Evolutionary conservation across 495 filamentous ascomycete genomes (phyloP).

Genomic region (Hypoxylon crocopeplum): DNA sequence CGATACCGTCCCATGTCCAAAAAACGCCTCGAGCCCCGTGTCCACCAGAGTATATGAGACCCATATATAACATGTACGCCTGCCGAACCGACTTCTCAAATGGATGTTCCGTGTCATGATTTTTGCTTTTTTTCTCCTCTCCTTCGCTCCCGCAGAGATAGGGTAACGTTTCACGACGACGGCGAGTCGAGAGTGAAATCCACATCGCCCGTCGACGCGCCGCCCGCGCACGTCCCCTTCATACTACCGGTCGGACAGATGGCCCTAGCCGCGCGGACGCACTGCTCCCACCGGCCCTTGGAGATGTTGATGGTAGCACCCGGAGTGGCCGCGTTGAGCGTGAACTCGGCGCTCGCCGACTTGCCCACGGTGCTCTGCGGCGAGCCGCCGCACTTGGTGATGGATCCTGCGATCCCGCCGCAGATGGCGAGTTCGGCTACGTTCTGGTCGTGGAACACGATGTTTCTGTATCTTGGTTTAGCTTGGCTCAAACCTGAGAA

Average conservation of each 20-base stretch:
- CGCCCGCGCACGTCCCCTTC: conserved; percentile 55
- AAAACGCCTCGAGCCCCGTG: too few relatives aligned
- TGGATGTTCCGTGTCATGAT: neutral
- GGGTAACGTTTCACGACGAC: conserved; percentile 21
- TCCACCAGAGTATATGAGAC: too few relatives aligned
- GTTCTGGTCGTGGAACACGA: conserved; percentile 61
- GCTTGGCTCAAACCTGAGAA: neutral
- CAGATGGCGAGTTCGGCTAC: conserved; percentile 62
- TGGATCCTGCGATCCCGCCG: conserved; percentile 55
- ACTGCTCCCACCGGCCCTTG: conserved; percentile 59
- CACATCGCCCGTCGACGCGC: conserved; percentile 56
- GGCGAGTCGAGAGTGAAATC: conserved; percentile 49
- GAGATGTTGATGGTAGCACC: conserved; percentile 57
- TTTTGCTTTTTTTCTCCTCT: too few relatives aligned
- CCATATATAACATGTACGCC: too few relatives aligned
- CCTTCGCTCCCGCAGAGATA: too few relatives aligned
- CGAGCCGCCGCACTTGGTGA: conserved; percentile 50
- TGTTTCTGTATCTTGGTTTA: conserved; percentile 43
- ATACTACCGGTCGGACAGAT: conserved; percentile 56
- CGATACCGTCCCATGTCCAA: too few relatives aligned
- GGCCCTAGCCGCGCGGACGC: conserved; percentile 55
- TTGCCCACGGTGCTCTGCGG: conserved; percentile 48
- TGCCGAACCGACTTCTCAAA: too few relatives aligned
- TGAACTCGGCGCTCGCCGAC: conserved; percentile 57
- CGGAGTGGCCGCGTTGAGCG: conserved; percentile 40